Evolutionary conservation across 2,329 filamentous ascomycete genomes (phyloP), one percentile per base, ranked within the genome.

Genomic region (Ceratocystis alfenasii): DNA sequence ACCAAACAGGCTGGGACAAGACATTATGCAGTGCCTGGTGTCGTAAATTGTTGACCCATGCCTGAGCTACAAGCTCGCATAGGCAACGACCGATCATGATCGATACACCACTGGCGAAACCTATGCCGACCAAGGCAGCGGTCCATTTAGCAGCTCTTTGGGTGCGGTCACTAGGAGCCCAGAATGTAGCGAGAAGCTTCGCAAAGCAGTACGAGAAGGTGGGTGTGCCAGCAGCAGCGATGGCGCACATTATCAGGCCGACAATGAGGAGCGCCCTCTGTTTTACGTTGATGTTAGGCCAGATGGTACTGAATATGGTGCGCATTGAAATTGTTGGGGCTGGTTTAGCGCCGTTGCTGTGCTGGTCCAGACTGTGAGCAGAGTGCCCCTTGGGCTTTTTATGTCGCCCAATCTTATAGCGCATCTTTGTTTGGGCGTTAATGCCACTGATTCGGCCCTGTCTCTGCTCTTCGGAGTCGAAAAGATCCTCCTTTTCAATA

Each of bases 131-230:
- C 4, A 96, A 84, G 1, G 79, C 78, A 15, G 91, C 74, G 0
- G 90, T 86, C 83, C 90, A 96, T 65, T 75, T 81, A 46, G 81
- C 77, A 0, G 86, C 83, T 6, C 75, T 74, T 7, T 77, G 73
- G 0, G 78, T 75, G 5, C 77, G 73, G 63, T 81, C 80, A 62
- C 80, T 75, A 0, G 78, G 71, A 0, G 81, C 74, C 74, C 87
- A 89, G 72, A 94, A 90, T 0, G 86, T 86, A 1, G 78, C 76
- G 0, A 95, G 80, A 0, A 96, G 80, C 66, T 86, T 83, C 0
- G 90, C 83, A 63, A 96, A 86, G 7, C 88, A 78, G 72, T 82
- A 90, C 0, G 90, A 87, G 70, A 96, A 96, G 0, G 83, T 77
- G 0, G 91, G 89, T 0, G 87, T 88, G 30, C 83, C 80, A 2